Evolutionary conservation across 2,329 filamentous ascomycete species (phyloP).

Genomic region (Madurella mycetomatis): DNA sequence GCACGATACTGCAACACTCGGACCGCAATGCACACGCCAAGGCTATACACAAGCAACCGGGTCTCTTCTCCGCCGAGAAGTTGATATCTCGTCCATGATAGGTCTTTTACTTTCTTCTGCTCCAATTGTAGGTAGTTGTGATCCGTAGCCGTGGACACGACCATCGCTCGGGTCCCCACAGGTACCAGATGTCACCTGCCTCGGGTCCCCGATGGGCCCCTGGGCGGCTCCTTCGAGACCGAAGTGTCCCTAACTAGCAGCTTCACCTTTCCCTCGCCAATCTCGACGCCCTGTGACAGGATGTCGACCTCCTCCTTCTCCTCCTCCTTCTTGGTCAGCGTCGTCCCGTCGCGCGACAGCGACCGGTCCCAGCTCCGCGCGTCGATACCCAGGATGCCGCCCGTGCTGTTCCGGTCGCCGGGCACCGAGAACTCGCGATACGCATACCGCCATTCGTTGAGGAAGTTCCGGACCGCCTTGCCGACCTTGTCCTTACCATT

Average conservation of each 20-base stretch:
- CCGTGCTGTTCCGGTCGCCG: constrained; percentile 79
- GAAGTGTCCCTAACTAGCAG: constrained; percentile 54
- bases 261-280: constrained; percentile 62
- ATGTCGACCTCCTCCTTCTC: constrained; percentile 49
- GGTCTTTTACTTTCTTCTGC: constrained; percentile 1
- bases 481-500: constrained; percentile 99
- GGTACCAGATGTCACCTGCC: constrained; percentile 32
- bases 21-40: too few species aligned
- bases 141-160: not conserved
- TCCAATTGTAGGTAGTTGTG: not conserved
- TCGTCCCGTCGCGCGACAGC: constrained; percentile 43
- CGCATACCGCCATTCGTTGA: constrained; percentile 93
- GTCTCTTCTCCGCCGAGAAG: not conserved
- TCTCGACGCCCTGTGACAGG: constrained; percentile 62
- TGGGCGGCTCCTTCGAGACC: constrained; percentile 44
- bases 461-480: constrained; percentile 82
- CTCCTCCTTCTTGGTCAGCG: constrained; percentile 37
- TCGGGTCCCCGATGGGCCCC: constrained; percentile 49
- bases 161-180: not conserved
- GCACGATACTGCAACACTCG: too few species aligned
- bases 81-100: not conserved
- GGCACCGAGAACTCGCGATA: constrained; percentile 96
- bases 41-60: too few species aligned
- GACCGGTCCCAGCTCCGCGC: constrained; percentile 64
- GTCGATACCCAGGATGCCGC: constrained; percentile 69